Conservation (phyloP, 306 rosid genomes). For the Lagenaria siceraria region DNA sequence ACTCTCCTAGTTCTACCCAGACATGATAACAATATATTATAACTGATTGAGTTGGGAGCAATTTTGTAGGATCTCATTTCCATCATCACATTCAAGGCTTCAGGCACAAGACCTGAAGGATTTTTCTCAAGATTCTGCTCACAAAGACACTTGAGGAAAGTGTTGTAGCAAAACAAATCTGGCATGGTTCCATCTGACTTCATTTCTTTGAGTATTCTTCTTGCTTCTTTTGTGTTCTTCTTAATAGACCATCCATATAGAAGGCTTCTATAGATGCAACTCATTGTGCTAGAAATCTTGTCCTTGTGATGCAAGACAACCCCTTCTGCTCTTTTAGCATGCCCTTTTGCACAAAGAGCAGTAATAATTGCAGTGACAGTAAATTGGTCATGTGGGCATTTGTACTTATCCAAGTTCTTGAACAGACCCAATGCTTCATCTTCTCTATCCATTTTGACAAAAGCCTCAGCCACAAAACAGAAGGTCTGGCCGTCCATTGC, state of each 20-base stretch:
- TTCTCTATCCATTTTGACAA: conserved; percentile 56
- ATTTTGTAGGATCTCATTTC: conserved; percentile 60
- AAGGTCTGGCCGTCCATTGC: conserved; percentile 54
- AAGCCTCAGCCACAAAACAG: conserved; percentile 42
- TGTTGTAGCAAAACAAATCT: conserved; percentile 60
- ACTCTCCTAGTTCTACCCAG: conserved; percentile 66
- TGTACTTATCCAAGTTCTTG: conserved; percentile 55
- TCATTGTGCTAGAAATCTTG: conserved; percentile 33
- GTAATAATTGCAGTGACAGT: conserved; percentile 50
- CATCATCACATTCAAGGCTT: conserved; percentile 68
- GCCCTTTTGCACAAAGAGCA: conserved; percentile 69
- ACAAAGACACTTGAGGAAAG: conserved; percentile 65
- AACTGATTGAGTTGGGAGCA: conserved; percentile 43
- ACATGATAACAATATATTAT: conserved; percentile 62
- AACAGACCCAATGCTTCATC: conserved; percentile 73
- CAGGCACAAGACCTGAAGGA: conserved; percentile 84
- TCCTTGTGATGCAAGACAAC: conserved; percentile 63
- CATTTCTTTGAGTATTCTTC: conserved; percentile 71
- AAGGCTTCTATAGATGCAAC: conserved; percentile 50
- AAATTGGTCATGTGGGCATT: conserved; percentile 44
- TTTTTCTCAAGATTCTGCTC: conserved; percentile 47
- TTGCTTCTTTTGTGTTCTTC: conserved; percentile 70
- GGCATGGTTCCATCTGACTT: conserved; percentile 43
- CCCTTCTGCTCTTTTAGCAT: conserved; percentile 75
- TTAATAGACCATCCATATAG: conserved; percentile 71